Percentiles rank a stretch among this genome's conserved stretches.
phyloP scores from a whole-genome alignment of 2,329 filamentous ascomycete genomes.

The Trichoderma hamatum region DNA sequence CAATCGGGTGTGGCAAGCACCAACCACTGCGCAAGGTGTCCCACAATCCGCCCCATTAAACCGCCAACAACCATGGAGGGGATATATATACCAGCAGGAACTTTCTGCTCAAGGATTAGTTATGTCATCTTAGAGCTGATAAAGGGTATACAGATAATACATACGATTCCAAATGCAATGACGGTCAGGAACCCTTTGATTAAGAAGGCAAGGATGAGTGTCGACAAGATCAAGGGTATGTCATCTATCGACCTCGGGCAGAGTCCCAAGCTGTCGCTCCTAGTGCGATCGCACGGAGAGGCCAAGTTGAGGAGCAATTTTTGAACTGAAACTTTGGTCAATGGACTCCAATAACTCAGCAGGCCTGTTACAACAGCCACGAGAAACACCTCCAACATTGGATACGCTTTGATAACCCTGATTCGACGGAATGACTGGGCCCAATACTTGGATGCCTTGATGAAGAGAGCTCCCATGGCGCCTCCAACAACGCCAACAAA shows the following conservation, averaged over 20 bases:
- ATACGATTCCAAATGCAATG: constrained; percentile 85
- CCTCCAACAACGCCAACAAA: constrained; percentile 86
- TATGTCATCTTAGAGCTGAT: background rate
- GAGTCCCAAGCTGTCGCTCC: constrained; percentile 69
- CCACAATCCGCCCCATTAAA: constrained; percentile 83
- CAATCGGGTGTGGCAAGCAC: constrained; percentile 74
- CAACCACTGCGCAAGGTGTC: constrained; percentile 80
- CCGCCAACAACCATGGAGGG: constrained; percentile 98
- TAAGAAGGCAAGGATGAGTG: constrained; percentile 76
- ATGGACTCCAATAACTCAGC: constrained; percentile 88
- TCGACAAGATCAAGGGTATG: constrained; percentile 75
- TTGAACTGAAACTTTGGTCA: constrained; percentile 86
- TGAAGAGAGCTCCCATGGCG: constrained; percentile 85
- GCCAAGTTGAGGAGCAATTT: constrained; percentile 90
- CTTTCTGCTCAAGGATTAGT: constrained; percentile 60
- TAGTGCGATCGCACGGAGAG: constrained; percentile 77
- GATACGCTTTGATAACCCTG: constrained; percentile 75
- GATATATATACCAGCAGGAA: constrained; percentile 95
- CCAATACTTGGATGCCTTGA: constrained; percentile 92
- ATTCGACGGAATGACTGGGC: constrained; percentile 86
- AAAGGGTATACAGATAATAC: constrained; percentile 34
- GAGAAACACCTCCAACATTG: constrained; percentile 82
- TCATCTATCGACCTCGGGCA: constrained; percentile 74
- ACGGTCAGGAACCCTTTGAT: constrained; percentile 88
- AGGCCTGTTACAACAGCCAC: constrained; percentile 85